These are phyloP conservation scores for Parascedosporium putredinis DNA, from an alignment of 2,329 filamentous ascomycete species.

Conservation along the genomic window DNA sequence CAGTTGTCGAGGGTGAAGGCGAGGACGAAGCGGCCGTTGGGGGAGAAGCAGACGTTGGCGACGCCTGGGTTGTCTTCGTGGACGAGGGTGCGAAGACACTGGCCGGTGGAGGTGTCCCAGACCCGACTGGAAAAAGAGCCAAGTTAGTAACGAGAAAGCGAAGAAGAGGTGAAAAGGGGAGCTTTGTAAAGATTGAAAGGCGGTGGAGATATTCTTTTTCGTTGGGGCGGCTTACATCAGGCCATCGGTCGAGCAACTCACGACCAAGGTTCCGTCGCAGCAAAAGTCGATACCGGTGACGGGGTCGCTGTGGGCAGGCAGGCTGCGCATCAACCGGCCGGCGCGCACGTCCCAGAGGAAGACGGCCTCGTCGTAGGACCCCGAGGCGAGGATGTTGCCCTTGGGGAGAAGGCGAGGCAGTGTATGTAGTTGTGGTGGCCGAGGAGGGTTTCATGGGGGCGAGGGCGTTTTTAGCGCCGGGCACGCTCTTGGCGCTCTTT, in stretches of 20 bases:
- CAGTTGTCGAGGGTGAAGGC: constrained; percentile 87
- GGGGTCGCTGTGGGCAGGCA: constrained; percentile 91
- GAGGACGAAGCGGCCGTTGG: constrained; percentile 86
- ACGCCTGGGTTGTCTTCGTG: constrained; percentile 89
- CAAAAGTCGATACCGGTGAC: constrained; percentile 92
- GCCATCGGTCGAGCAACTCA: constrained; percentile 84
- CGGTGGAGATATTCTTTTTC: too few relatives aligned
- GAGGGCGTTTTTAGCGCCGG: not conserved
- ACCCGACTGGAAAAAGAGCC: constrained; percentile 50
- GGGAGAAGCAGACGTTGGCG: constrained; percentile 80
- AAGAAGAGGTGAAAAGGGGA: not conserved
- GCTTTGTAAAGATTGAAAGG: too few relatives aligned
- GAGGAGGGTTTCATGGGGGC: constrained; percentile 48
- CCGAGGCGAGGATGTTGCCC: constrained; percentile 91
- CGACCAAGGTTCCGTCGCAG: constrained; percentile 81
- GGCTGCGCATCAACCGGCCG: constrained; percentile 73
- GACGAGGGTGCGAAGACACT: constrained; percentile 88
- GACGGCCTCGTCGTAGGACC: constrained; percentile 93
- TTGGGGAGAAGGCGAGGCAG: constrained; percentile 91
- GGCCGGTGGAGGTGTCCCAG: constrained; percentile 92
- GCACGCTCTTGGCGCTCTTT: constrained; percentile 31
- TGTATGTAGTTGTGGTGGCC: constrained; percentile 97
- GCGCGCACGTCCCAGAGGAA: constrained; percentile 94
- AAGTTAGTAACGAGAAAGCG: too few relatives aligned
- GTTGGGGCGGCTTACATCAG: constrained; percentile 55